Evolutionary conservation across 805 yeast genomes (phyloP).

Genomic region (Hanseniaspora vineae): DNA sequence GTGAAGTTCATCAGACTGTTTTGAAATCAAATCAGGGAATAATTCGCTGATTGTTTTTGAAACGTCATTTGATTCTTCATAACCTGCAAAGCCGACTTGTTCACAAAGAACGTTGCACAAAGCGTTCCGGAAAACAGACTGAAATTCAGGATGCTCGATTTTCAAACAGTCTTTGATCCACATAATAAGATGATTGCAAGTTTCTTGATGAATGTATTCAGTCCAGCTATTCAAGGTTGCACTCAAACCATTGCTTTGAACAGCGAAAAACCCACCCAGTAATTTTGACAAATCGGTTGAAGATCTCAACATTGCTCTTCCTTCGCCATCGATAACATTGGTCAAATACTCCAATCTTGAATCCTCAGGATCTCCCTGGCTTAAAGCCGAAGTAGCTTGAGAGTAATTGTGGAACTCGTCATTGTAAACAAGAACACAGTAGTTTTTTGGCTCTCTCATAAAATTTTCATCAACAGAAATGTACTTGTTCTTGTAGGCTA

Average conservation of each 20-base stretch:
- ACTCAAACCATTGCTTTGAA: conserved; percentile 38
- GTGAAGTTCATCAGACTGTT: conserved; percentile 9
- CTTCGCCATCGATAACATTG: conserved; percentile 33
- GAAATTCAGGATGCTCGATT: conserved; percentile 27
- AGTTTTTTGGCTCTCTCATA: conserved; percentile 20
- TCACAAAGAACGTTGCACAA: conserved; percentile 12
- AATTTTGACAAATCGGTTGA: conserved; percentile 17
- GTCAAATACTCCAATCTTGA: conserved; percentile 25
- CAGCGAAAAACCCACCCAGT: conserved; percentile 25
- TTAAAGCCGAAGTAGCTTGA: conserved; percentile 38
- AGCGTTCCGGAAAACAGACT: conserved; percentile 26
- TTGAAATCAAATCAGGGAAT: conserved; percentile 10
- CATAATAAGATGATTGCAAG: conserved; percentile 31
- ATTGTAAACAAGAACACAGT: conserved; percentile 52
- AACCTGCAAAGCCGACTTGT: not conserved
- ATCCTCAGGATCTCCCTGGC: conserved; percentile 26
- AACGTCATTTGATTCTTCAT: not conserved
- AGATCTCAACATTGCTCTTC: conserved; percentile 35
- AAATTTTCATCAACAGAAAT: conserved; percentile 2
- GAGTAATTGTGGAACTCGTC: conserved; percentile 58
- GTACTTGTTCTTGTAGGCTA: conserved; percentile 11
- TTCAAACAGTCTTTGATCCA: conserved; percentile 37
- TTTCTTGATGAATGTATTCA: conserved; percentile 37
- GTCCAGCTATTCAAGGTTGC: conserved; percentile 40
- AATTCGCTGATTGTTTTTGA: conserved; percentile 11